phyloP scores from a whole-genome alignment of 805 yeast genomes.

The Lachancea waltii region DNA sequence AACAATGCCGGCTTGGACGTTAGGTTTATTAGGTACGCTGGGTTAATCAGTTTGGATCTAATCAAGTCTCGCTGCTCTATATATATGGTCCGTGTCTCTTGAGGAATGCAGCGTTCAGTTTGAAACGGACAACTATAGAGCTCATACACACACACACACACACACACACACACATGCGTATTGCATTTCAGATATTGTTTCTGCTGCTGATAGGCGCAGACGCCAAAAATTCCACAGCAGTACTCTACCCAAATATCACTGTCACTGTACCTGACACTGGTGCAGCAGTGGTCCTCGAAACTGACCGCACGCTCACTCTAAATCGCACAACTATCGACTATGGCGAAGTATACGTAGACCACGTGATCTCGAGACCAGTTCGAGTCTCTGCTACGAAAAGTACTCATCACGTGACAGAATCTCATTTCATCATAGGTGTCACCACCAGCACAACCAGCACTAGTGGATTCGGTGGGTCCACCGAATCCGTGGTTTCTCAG shows the following conservation, averaged over 20 bases:
- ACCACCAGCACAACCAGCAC: no score
- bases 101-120: no score
- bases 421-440: no score
- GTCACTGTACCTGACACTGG: neutral
- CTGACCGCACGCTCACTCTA: slow-evolving; percentile 1
- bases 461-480: no score
- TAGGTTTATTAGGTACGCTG: no score
- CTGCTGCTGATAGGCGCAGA: neutral
- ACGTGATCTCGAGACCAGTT: slow-evolving; percentile 4
- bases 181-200: neutral
- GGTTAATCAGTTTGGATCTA: no score
- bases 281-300: slow-evolving; percentile 3
- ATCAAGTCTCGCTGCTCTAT: no score
- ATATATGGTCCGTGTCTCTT: no score
- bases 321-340: slow-evolving; percentile 5
- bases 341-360: slow-evolving; percentile 11
- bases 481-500: no score
- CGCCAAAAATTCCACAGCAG: neutral
- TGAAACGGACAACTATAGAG: neutral
- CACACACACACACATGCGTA: neutral
- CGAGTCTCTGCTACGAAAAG: slow-evolving; percentile 9
- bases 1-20: no score
- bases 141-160: neutral
- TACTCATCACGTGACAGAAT: no score
- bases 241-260: neutral